Evolutionary conservation across 768 basidiomycete species (phyloP), one percentile per base, ranked within the genome.

Genomic region (Trametes maxima): DNA sequence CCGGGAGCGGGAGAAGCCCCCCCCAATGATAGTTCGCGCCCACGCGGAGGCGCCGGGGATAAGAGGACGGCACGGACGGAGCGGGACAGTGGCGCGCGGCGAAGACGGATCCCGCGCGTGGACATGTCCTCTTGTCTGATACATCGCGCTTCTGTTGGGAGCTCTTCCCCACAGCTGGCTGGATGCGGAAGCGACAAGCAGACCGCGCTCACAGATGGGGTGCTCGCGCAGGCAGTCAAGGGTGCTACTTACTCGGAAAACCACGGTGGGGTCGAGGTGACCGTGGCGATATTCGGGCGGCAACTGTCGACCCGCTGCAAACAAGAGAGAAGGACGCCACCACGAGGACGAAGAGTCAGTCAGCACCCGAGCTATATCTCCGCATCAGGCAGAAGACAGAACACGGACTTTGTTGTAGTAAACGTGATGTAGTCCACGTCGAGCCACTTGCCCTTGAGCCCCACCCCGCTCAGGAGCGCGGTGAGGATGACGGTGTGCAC

Each of bases 401-500:
- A 37, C 14, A 52, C 43, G 43, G 16, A 39, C 36, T 44, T 57
- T 47, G 60, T 21, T 21, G 57, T 17, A 0, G 67, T 54, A 48
- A 70, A 59, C 5, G 67, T 70, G 46, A 73, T 59, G 59, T 65
- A 73, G 60, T 73, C 72, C 14, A 73, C 22, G 57, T 73, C 72
- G n/a, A 73, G 55, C 69, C 70, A 73, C 28, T 40, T 47, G 12
- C 62, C 63, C 21, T 52, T 33, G 7, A 48, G 33, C 12, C 53
- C 57, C 33, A 45, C 49, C 5, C 49, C 63, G 49, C 24, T 56
- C 35, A 64, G 62, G 39, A 62, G 33, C 0, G 67, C 67, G 33
- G 61, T 66, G 54, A 72, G 42, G 11, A 65, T 64, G 48, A 72
- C 64, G 42, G 60, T 59, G 60, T 72, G 71, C 24, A 48, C 43